These are phyloP conservation scores for Fusarium siculi DNA, from an alignment of 2,329 filamentous ascomycete genomes.

Conservation along the genomic window DNA sequence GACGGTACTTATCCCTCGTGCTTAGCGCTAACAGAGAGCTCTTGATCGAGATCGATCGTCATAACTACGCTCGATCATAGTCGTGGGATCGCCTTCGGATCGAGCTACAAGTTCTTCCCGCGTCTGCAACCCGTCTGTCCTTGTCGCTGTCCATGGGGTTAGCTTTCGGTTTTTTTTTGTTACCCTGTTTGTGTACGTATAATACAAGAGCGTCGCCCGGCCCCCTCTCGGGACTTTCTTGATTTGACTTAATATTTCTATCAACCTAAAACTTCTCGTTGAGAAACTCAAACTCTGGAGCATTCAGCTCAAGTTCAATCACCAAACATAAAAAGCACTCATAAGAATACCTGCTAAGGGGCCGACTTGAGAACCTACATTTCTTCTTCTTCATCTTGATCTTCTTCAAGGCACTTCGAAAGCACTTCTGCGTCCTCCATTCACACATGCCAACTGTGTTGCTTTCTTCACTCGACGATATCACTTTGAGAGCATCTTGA, in stretches of 20 bases:
- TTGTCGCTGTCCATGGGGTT: conserved; percentile 19
- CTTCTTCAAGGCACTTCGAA: background rate
- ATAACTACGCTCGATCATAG: conserved; percentile 42
- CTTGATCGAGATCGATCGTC: conserved; percentile 48
- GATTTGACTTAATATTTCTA: background rate
- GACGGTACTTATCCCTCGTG: conserved; percentile 34
- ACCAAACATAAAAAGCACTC: background rate
- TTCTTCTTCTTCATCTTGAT: no score
- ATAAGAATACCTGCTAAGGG: background rate
- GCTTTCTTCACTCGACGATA: background rate
- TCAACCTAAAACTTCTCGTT: background rate
- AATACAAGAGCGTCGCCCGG: conserved; percentile 15
- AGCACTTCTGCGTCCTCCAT: background rate
- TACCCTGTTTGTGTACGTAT: conserved; percentile 24
- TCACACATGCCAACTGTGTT: background rate
- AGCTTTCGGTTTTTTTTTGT: conserved; percentile 13
- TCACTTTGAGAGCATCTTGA: background rate
- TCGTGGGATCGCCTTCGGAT: conserved; percentile 39
- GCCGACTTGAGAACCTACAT: background rate
- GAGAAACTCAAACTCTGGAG: background rate
- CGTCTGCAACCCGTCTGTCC: conserved; percentile 6
- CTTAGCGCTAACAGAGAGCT: conserved; percentile 38
- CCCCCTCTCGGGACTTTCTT: background rate
- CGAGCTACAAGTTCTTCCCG: conserved; percentile 31
- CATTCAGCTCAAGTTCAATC: background rate